Evolutionary conservation across 768 basidiomycete species (phyloP), one percentile per base, ranked within the genome.

Genomic region (Auricularia auricula-judae): DNA sequence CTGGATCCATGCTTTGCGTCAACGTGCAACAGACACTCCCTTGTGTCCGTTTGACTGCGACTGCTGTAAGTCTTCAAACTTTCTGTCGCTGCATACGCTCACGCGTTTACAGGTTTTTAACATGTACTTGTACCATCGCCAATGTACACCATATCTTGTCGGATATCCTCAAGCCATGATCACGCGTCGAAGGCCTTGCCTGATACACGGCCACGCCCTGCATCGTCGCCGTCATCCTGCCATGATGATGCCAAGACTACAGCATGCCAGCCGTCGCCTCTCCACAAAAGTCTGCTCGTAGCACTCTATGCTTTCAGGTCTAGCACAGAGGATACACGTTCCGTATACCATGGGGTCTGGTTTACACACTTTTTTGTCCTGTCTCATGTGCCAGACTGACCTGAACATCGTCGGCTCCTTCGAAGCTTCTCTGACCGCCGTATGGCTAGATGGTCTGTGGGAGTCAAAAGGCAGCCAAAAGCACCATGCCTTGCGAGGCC

Each of bases 21-120:
- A 70, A 67, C 66, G 67, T 54, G 61, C 56, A 42, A 35, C 39
- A 93, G 91, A 89, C 73, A 92, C 91, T 0, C 83, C 88, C 3
- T 73, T 89, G 47, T 93, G 91, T 76, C 92, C 92, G 4, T 93
- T 93, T 71, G 92, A 93, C 72, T 93, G 92, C 73, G 80, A 89
- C 43, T 93, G 92, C 70, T 93, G 92, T 91, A 70, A 75, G 89
- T 78, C 23, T 14, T n/a, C 34, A 8, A 29, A 29, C 8, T 34
- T 35, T 35, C 23, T 8, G 42, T 23, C 39, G 16, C 36, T 62
- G 11, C 18, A 36, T n/a, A 18, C 4, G 35, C 61, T 62, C 8
- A 62, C 56, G 10, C 29, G 16, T 23, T 35, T 8, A 14, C 56
- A 59, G 56, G 56, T 1, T 59, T 59, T 3, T 59, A 23, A 59